A percentile compares a stretch with the other conserved stretches of the same genome.
These are phyloP conservation scores for Phialemonium atrogriseum DNA, from an alignment of 2,329 filamentous ascomycete genomes.

Conservation along the genomic window DNA sequence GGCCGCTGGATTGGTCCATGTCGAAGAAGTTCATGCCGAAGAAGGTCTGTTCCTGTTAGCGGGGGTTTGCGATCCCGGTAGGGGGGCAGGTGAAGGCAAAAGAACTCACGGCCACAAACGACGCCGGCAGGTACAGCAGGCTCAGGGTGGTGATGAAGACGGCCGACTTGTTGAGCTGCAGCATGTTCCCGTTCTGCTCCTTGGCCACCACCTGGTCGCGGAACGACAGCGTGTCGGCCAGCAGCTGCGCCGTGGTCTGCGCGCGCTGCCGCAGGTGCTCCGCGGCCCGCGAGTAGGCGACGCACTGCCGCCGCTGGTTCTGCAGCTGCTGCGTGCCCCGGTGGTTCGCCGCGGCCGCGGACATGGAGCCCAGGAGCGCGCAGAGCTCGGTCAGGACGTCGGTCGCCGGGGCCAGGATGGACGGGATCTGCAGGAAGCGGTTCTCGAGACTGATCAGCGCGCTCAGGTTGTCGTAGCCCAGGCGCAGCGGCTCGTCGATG, in stretches of 20 bases:
- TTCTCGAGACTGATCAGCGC: conserved; percentile 16
- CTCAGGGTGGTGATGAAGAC: conserved; percentile 22
- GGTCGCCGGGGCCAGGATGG: conserved; percentile 12
- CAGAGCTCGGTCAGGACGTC: conserved; percentile 14
- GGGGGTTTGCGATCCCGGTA: no score
- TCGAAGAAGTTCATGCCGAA: conserved; percentile 33
- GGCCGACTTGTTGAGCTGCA: conserved; percentile 22
- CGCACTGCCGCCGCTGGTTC: conserved; percentile 10
- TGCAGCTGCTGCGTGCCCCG: conserved; percentile 4
- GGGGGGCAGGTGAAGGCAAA: background rate
- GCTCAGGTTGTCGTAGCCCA: conserved; percentile 19
- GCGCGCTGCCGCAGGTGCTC: conserved; percentile 15
- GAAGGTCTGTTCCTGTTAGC: conserved; percentile 25
- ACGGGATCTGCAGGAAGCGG: conserved; percentile 14
- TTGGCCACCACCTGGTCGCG: conserved; percentile 22
- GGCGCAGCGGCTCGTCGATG: conserved; percentile 17
- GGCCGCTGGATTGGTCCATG: conserved; percentile 18
- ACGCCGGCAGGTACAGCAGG: conserved; percentile 23
- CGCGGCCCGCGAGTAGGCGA: conserved; percentile 13
- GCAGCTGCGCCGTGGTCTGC: conserved; percentile 16
- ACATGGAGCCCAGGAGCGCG: conserved; percentile 4
- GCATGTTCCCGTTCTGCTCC: conserved; percentile 20
- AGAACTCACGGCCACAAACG: conserved; percentile 25
- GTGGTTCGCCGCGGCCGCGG: conserved; percentile 2
- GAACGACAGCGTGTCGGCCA: conserved; percentile 19